Evolutionary conservation across 495 filamentous ascomycete species (phyloP).

Genomic region (Tuber calosporum): DNA sequence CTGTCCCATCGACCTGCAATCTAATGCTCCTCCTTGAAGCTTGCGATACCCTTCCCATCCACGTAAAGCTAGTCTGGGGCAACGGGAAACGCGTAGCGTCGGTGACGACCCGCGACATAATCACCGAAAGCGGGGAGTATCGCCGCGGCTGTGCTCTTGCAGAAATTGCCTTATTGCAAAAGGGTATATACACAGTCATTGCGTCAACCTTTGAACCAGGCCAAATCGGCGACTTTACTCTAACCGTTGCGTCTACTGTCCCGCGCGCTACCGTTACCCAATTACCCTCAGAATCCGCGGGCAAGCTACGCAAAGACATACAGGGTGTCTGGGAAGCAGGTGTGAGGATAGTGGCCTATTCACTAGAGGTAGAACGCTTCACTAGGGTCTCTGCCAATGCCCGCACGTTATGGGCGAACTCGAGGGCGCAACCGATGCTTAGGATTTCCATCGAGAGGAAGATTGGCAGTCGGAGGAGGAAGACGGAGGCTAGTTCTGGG

Average conservation of each 20-base stretch:
- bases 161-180: slow-evolving; percentile 45
- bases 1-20: slow-evolving; percentile 43
- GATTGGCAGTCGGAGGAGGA: slow-evolving; percentile 16
- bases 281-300: slow-evolving; percentile 47
- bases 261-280: slow-evolving; percentile 50
- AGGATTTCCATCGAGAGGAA: slow-evolving; percentile 34
- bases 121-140: slow-evolving; percentile 76
- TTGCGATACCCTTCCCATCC: slow-evolving; percentile 57
- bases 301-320: slow-evolving; percentile 24
- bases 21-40: slow-evolving; percentile 64
- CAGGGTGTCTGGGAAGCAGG: slow-evolving; percentile 32
- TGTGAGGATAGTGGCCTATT: slow-evolving; percentile 34
- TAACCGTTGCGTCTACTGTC: slow-evolving; percentile 55
- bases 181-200: slow-evolving; percentile 77
- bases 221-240: slow-evolving; percentile 64
- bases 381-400: slow-evolving; percentile 49
- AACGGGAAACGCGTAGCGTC: slow-evolving; percentile 60
- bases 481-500: slow-evolving; percentile 21
- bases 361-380: slow-evolving; percentile 27
- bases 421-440: slow-evolving; percentile 45
- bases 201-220: slow-evolving; percentile 78
- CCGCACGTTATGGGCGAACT: slow-evolving; percentile 58
- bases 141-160: slow-evolving; percentile 67
- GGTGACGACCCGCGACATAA: slow-evolving; percentile 66
- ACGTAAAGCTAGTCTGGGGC: slow-evolving; percentile 76